Base-by-base conservation (phyloP, 2,329 filamentous ascomycete genomes). In the Alternaria ethzedia region DNA sequence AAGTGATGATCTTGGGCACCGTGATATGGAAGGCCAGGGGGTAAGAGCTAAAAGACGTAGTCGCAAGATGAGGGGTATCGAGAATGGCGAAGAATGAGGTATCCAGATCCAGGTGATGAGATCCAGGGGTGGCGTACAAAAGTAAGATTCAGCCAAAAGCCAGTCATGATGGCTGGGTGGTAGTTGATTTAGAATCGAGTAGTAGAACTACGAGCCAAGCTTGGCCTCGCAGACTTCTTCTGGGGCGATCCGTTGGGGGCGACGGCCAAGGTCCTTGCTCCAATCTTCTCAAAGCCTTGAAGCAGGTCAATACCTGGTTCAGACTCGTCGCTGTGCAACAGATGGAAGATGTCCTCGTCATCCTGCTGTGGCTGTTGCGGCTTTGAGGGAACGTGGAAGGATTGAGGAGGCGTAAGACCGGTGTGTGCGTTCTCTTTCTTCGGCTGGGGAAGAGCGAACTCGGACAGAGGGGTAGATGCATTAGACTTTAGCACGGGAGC, bases 201-300 rank as follows among this genome's bases (percentile, higher is more conserved):
- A n/a, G 76, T 78, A 9, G 71, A 69, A 69, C 76, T 78, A 36
- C 78, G 76, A 21, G 69, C 43, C 50, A 79, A 67, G 54, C 71
- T 59, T 13, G 77, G 76, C 17, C 76, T 71, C 9, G 58, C 52
- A 10, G 66, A 57, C 32, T 73, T 70, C 70, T 79, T 79, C 61
- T 74, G 67, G 12, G 77, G 77, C 23, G 77, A 79, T 30, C 77
- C 78, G 36, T 79, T 79, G 9, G 75, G 69, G 6, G 77, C 77
- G 41, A 78, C 74, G 47, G 71, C 70, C 23, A 73, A 69, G 3
- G 70, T 60, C 26, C 75, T 65, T 6, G 79, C 76, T 54, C 91
- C 91, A 75, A 94, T 93, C 81, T 90, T 91, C 75, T 90, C 88
- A 72, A 93, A 94, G 10, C 90, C 90, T 74, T 92, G 89, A 49